Base-by-base conservation (phyloP, 331 rosid genomes). In the Acacia concinna region DNA sequence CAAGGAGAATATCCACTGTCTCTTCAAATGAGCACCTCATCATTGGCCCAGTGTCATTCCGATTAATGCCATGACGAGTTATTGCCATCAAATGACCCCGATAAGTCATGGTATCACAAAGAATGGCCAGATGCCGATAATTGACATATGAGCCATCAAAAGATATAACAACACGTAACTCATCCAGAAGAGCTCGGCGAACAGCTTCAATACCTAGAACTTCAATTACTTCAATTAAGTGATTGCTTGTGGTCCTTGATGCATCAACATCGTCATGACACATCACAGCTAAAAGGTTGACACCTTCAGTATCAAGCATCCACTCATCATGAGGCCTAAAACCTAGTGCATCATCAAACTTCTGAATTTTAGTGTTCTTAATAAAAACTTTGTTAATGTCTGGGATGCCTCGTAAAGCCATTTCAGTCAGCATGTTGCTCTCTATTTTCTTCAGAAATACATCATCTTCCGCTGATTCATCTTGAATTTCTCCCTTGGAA, bases 121-220 rank as follows among this genome's bases (percentile, higher is more conserved):
- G 99, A 81, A 96, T 96, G 75, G 99, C 99, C 46, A 96, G 85
- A 82, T 96, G 99, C 35, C 74, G 74, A 72, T 96, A 96, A 71
- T 96, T 96, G 80, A 96, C 99, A 71, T 96, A 96, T 65, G 98
- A 96, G 74, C 74, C 74, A 68, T 96, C 99, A 81, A 96, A 96
- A 13, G 99, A 96, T 74, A 93, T 96, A 73, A 96, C 99, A 81
- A 90, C 97, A 73, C 98, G 93, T 82, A 96, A 86, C 82, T 96
- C 99, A 73, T 96, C 99, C 59, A 96, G 70, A 34, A 96, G 81
- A 82, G 98, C 84, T 13, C 94, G 84, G 6, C 99, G 98, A 66
- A 93, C 99, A 71, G 99, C 99, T 87, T 96, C 99, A 73, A 96
- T 96, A 62, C 99, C 99, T 40, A 96, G 94, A 89, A 96, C 97